Evolutionary conservation across 140 eudicot species (phyloP), one percentile per base, ranked within the genome.

Genomic region (Eryngium alpinum): DNA sequence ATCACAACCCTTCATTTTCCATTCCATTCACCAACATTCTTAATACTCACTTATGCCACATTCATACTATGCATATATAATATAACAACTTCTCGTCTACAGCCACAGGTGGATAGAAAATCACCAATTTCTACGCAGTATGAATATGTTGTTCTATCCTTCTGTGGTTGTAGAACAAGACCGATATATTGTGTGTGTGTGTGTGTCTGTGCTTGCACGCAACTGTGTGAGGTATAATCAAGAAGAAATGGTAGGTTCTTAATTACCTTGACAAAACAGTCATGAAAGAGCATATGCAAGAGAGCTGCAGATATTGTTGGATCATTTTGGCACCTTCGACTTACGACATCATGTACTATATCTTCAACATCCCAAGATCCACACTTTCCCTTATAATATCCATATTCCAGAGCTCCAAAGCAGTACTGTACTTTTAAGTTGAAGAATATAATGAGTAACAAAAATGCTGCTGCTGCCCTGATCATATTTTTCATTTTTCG

Each of bases 231-330:
- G 1, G 0, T 11, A 5, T 0, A 28, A 25, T 28, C 16, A 34
- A 31, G 10, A 67, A 67, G 33, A 31, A 14, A 67, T 28, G 9
- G 17, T 27, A 31, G 46, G 24, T 6, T 31, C 7, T 31, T 16
- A 17, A n/a, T 77, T 82, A 89, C 93, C 50, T 82, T 83, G 79
- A 91, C 96, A 74, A 91, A 91, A 84, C 96, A 91, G 50, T 89
- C 94, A 72, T 91, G 97, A 77, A 89, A 89, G 21, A 85, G 92
- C 89, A 91, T 86, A 44, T 91, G 97, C 63, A 89, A 56, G 19
- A 91, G 88, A 65, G 91, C 88, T 3, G 97, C 88, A 0, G 90
- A 67, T 50, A 84, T 87, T 1, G 86, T 79, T 32, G 76, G 77
- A 38, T 89, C 89, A n/a, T 18, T 66, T 9, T 10, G 11, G 78